Evolutionary conservation across 2,329 filamentous ascomycete genomes (phyloP), one percentile per base, ranked within the genome.

Genomic region (Parafenestella ontariensis): DNA sequence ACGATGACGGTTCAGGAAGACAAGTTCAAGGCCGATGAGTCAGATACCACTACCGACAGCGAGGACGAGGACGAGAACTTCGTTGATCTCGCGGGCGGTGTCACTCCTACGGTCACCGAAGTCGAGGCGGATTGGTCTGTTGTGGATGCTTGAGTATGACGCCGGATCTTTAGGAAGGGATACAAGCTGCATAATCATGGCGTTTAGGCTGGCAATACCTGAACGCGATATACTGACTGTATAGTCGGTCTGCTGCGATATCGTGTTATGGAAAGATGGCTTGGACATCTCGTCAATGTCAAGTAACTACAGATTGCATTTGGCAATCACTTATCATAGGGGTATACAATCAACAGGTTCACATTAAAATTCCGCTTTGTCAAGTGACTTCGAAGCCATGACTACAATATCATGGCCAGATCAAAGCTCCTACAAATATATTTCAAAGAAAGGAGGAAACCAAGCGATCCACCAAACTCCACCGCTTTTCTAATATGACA

Each of bases 391-490:
- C 13, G 15, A 34, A 31, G 8, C 31, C 5, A 15, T 17, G 13
- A 15, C 9, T 31, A 37, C 40, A 51, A 24, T 31, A 40, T 29
- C 42, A 46, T 15, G 6, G 8, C 33, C 17, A 33, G 7, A 40
- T 40, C 24, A 26, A 33, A 13, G 26, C 9, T 33, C 10, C 28
- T 17, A 17, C 28, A 45, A 47, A 49, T 3, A 49, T 44, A 33
- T 50, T 10, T 28, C 13, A 36, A 29, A 44, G 7, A 37, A 29
- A 37, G 8, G 33, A 31, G 31, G 5, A 42, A 53, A 24, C 34
- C 34, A 26, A 24, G 18, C 46, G 40, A 40, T 34, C n/a, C n/a
- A n/a, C n/a, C n/a, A n/a, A 53, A 56, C 56, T 48, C 51, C 56
- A 49, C 29, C 49, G 51, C 47, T 54, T 52, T 48, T 47, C 41